Evolutionary conservation across 352 stramenopile species (phyloP), one percentile per base, ranked within the genome.

Genomic region (Pythium vanterpoolii): DNA sequence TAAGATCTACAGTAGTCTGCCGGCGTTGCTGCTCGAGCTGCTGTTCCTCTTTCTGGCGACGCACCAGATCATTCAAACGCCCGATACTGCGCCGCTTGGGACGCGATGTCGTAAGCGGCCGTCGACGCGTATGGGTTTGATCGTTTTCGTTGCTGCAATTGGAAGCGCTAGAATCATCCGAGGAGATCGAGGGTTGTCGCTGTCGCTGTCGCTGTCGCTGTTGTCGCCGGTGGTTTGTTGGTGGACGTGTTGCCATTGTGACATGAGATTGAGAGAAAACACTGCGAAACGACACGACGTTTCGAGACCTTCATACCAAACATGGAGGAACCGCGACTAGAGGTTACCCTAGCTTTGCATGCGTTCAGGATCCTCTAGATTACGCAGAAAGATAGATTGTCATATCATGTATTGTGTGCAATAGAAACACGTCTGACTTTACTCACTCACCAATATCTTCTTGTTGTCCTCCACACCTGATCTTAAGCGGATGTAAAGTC

Each of bases 401-500:
- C 8, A 46, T 46, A 5, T 27, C n/a, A 46, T 46, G n/a, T 46
- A 46, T 46, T 46, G 5, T 4, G 5, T 28, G 21, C n/a, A 27
- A 16, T 19, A 14, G 14, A 14, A 14, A 46, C n/a, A 28, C 3
- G 6, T 43, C 27, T 28, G 7, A 19, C 39, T 24, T 27, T 9
- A 5, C 39, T 46, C 19, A 16, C 39, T 18, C 5, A 14, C 33
- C 33, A 9, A 38, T 38, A 38, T 24, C 27, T 9, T 34, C 4
- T 42, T 18, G 21, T 2, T 16, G 24, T 16, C 23, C 24, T 40
- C 38, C 18, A 36, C 6, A 7, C 50, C 44, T n/a, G n/a, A 0
- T 14, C 42, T 51, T 43, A 90, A 34, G 78, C 80, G 1, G 83
- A 93, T 13, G 82, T 91, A 53, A 95, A 95, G 48, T 93, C 85